Evolutionary conservation across 331 rosid genomes (phyloP).

Genomic region (Malus hybrid): DNA sequence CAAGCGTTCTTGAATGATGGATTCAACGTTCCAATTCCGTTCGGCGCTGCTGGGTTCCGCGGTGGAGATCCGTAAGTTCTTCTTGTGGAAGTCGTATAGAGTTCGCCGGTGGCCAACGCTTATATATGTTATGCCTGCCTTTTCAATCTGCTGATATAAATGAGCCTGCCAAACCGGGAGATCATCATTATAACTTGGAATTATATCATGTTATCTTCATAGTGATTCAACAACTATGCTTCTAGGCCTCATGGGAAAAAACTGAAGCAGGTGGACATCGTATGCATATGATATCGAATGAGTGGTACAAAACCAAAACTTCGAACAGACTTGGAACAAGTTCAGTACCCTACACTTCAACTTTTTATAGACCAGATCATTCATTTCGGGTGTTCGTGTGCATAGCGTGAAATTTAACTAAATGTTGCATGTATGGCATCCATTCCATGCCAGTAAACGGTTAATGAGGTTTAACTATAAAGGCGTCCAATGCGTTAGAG

Average conservation of each 20-base stretch:
- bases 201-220: neutral
- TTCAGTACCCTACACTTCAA: too few relatives aligned
- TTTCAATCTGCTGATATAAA: conserved; percentile 57
- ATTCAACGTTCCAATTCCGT: conserved; percentile 56
- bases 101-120: conserved; percentile 83
- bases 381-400: neutral
- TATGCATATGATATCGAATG: neutral
- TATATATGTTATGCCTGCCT: conserved; percentile 73
- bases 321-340: too few relatives aligned
- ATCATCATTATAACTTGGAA: neutral
- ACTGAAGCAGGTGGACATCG: too few relatives aligned
- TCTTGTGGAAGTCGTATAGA: conserved; percentile 46
- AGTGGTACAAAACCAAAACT: neutral
- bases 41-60: conserved; percentile 24
- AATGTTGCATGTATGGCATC: neutral
- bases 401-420: neutral
- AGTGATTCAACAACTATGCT: too few relatives aligned
- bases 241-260: too few relatives aligned
- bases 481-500: neutral
- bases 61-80: conserved; percentile 43
- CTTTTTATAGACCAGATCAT: neutral
- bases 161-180: conserved; percentile 46
- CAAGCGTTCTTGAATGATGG: conserved; percentile 21
- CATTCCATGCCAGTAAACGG: too few relatives aligned
- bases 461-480: neutral